Conservation (phyloP, 2,329 filamentous ascomycete genomes). For the Onygenales sp. region DNA sequence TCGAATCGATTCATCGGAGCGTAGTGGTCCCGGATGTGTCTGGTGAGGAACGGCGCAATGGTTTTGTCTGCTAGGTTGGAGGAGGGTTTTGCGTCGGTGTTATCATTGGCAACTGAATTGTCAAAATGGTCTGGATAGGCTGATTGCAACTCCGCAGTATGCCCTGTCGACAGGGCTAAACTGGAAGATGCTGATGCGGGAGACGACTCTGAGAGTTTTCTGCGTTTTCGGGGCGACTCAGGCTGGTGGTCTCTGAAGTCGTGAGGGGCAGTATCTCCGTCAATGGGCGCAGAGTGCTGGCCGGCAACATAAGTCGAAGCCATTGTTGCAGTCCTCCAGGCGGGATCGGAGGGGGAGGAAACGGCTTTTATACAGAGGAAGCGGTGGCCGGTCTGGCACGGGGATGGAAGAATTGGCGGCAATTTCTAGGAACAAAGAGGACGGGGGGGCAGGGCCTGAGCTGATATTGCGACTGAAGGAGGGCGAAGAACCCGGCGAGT, state of each 20-base stretch:
- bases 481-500: not conserved
- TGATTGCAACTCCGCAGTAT: not conserved
- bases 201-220: conserved; percentile 5
- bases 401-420: not conserved
- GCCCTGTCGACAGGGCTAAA: not conserved
- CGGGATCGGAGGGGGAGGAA: not conserved
- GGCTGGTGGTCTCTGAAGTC: not conserved
- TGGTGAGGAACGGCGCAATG: conserved; percentile 72
- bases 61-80: conserved; percentile 60
- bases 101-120: conserved; percentile 14
- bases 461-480: not conserved
- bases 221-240: conserved; percentile 12
- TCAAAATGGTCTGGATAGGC: not conserved
- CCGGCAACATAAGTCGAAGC: not conserved
- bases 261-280: not conserved
- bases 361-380: too few species aligned
- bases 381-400: not conserved
- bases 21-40: conserved; percentile 78
- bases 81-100: conserved; percentile 30
- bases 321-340: not conserved
- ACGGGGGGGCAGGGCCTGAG: not conserved
- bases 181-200: not conserved
- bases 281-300: not conserved
- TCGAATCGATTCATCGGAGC: conserved; percentile 42
- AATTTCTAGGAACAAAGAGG: not conserved